phyloP scores from a whole-genome alignment of 371 early-diverging fungal genomes.

The Umbelopsis sp. region DNA sequence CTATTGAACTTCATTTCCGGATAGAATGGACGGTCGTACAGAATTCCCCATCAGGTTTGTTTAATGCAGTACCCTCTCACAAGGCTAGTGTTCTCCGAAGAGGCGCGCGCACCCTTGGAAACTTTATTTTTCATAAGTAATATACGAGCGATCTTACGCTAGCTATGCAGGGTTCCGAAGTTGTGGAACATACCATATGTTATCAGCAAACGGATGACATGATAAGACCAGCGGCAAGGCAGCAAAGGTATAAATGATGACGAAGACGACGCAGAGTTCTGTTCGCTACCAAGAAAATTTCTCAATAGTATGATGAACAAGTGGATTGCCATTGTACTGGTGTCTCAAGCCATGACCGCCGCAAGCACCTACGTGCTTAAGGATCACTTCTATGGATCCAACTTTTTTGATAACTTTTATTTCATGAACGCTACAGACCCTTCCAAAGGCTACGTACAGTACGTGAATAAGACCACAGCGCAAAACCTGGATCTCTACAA shows the following conservation, averaged over 20 bases:
- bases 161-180: not conserved
- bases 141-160: not conserved
- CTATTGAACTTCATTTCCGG: too few species aligned
- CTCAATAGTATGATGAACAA: not conserved
- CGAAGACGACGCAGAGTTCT: not conserved
- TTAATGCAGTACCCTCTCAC: not conserved
- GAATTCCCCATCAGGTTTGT: not conserved
- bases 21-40: not conserved
- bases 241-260: not conserved
- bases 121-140: not conserved
- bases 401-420: slow-evolving; percentile 40
- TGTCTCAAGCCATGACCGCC: not conserved
- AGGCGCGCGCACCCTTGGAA: not conserved
- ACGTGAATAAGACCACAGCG: slow-evolving; percentile 37
- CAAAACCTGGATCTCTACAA: slow-evolving; percentile 5
- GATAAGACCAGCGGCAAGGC: not conserved
- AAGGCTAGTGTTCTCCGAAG: not conserved
- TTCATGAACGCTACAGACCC: slow-evolving; percentile 47
- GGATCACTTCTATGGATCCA: slow-evolving; percentile 18
- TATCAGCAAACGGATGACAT: not conserved
- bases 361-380: slow-evolving; percentile 18
- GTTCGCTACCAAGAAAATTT: not conserved
- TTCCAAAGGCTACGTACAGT: slow-evolving; percentile 51
- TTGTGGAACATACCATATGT: not conserved
- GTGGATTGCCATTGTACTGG: not conserved